These are phyloP conservation scores for Sporothrix humicola DNA, from an alignment of 2,329 filamentous ascomycete genomes.

Conservation along the genomic window DNA sequence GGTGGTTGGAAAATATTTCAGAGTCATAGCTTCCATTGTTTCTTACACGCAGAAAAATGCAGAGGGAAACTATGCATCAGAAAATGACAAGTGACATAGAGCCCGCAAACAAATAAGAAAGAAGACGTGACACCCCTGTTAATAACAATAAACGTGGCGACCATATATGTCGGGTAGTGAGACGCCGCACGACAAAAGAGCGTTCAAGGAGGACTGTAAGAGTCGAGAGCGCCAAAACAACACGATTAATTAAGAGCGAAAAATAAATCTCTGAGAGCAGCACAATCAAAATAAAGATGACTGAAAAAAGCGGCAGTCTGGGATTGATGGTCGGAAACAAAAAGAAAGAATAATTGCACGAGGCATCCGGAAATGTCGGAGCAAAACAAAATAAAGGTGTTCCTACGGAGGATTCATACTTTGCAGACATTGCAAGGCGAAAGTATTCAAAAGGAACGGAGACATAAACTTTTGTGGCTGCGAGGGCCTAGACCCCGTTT, in stretches of 20 bases:
- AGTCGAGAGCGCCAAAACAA: not conserved
- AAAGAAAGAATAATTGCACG: not conserved
- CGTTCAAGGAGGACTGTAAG: not conserved
- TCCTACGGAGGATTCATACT: conserved; percentile 1
- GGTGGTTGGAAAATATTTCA: too few relatives aligned
- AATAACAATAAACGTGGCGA: conserved; percentile 2
- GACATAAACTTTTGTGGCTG: not conserved
- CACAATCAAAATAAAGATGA: not conserved
- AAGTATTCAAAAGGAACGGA: not conserved
- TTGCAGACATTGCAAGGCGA: not conserved
- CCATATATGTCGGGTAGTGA: not conserved
- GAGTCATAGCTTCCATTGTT: not conserved
- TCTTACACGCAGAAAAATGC: not conserved
- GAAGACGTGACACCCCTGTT: not conserved
- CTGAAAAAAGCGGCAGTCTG: not conserved
- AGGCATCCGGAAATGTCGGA: not conserved
- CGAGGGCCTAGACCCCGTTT: not conserved
- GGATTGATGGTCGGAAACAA: conserved; percentile 17
- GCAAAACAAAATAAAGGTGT: not conserved
- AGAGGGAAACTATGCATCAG: not conserved
- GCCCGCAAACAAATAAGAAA: not conserved
- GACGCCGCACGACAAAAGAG: not conserved
- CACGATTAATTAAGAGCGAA: not conserved
- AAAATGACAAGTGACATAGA: too few relatives aligned
- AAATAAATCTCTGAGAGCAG: not conserved